Base-by-base conservation (phyloP, 352 stramenopile species). In the Globisporangium splendens region DNA sequence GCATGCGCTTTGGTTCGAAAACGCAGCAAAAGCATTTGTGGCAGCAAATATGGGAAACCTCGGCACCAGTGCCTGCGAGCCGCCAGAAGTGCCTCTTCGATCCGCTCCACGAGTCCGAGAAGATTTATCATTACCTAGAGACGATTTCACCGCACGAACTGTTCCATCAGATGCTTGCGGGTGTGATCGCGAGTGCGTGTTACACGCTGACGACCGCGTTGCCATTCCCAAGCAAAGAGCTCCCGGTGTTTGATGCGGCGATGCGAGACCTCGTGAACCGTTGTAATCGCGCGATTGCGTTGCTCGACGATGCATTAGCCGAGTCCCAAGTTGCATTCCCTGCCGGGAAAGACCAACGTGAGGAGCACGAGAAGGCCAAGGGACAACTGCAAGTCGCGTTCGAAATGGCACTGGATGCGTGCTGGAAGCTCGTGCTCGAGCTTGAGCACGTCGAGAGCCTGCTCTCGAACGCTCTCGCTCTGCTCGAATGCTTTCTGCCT, bases 41-140 rank as follows among this genome's bases (percentile, higher is more conserved):
- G 82, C 76, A 89, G 57, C 71, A 85, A 54, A 89, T 89, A 73
- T 94, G 84, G 84, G 70, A 87, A 57, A 73, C 59, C 11, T 79
- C 78, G 55, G 54, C 53, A 0, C 52, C 84, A 0, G 17, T 89
- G 1, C 77, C 84, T 13, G 79, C 70, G 17, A 75, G 56, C 50
- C 83, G 76, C n/a, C 84, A 94, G 53, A 88, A 85, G 21, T 61
- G 65, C 13, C 59, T 91, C 46, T 94, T 94, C 54, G 78, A 91
- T 57, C 75, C 82, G 3, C 54, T 85, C 1, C 70, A 86, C 20
- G 84, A 94, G 56, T 84, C 84, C 2, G 84, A 94, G 55, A 91
- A 91, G 57, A 52, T 94, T 6, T 91, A 83, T 43, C 78, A 94
- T 56, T 92, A 91, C 54, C 69, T 94, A 46, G 84, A 94, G 62